Conservation (phyloP, 371 early-diverging fungal genomes). For the Syncephalis plumigaleata region DNA sequence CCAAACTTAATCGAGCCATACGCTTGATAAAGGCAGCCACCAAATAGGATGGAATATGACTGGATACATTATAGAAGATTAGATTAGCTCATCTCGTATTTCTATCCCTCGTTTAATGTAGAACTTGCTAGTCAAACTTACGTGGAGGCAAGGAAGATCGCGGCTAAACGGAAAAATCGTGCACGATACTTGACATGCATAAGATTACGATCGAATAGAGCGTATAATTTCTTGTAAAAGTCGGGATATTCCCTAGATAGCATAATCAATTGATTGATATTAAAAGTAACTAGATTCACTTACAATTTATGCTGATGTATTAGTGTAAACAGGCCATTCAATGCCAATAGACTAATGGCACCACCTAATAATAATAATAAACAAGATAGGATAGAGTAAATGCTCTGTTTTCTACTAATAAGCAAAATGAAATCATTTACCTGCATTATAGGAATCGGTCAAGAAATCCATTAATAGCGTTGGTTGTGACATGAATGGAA, state of each 20-base stretch:
- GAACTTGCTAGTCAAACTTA: constrained; percentile 17
- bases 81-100: neutral
- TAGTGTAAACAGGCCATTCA: constrained; percentile 83
- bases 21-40: constrained; percentile 88
- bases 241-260: constrained; percentile 75
- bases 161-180: constrained; percentile 76
- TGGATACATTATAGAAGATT: constrained; percentile 8
- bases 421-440: constrained; percentile 12
- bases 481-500: constrained; percentile 68
- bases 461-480: constrained; percentile 76
- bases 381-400: neutral
- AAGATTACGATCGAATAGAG: constrained; percentile 65
- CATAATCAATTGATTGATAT: neutral
- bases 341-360: constrained; percentile 66
- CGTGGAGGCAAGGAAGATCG: constrained; percentile 73
- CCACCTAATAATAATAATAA: constrained; percentile 31
- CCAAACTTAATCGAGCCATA: constrained; percentile 61
- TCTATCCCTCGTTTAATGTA: neutral
- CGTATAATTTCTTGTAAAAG: constrained; percentile 84
- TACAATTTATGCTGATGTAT: constrained; percentile 70
- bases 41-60: constrained; percentile 71
- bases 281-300: constrained; percentile 20
- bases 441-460: constrained; percentile 68
- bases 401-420: neutral
- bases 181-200: constrained; percentile 85